Evolutionary conservation across 2,329 filamentous ascomycete genomes (phyloP).

Genomic region (Metarhizium robertsii): DNA sequence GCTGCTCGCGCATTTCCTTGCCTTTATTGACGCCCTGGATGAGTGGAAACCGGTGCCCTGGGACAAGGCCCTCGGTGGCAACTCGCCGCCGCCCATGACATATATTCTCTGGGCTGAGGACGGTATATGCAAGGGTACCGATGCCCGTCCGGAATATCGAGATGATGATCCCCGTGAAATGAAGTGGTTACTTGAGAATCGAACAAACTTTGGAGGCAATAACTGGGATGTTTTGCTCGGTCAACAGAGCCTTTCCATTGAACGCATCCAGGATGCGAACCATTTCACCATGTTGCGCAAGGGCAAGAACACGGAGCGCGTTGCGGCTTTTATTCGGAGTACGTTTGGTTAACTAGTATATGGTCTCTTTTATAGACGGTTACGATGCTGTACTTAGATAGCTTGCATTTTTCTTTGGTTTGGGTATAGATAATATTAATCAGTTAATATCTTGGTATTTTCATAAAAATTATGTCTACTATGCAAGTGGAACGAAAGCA

Average conservation of each 20-base stretch:
- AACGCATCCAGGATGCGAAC: neutral
- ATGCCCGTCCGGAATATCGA: slow-evolving; percentile 30
- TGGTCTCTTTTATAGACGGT: no score
- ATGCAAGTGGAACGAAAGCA: no score
- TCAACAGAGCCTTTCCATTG: slow-evolving; percentile 10
- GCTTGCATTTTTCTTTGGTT: no score
- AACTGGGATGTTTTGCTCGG: slow-evolving; percentile 61
- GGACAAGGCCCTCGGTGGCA: slow-evolving; percentile 28
- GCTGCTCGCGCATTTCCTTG: slow-evolving; percentile 64
- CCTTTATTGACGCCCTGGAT: slow-evolving; percentile 57
- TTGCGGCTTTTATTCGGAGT: neutral
- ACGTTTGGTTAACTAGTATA: neutral
- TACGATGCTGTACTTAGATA: no score
- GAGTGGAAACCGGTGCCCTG: slow-evolving; percentile 57
- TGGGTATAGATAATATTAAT: no score
- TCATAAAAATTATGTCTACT: no score
- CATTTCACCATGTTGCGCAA: neutral
- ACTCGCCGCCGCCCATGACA: slow-evolving; percentile 43
- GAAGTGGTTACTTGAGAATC: slow-evolving; percentile 59
- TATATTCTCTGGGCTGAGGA: slow-evolving; percentile 64
- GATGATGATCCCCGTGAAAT: slow-evolving; percentile 23
- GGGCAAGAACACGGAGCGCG: neutral
- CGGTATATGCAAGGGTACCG: slow-evolving; percentile 58
- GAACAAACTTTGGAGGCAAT: slow-evolving; percentile 60
- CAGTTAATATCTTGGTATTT: no score